Evolutionary conservation across 768 basidiomycete genomes (phyloP).

Genomic region (Termitomyces sp.): DNA sequence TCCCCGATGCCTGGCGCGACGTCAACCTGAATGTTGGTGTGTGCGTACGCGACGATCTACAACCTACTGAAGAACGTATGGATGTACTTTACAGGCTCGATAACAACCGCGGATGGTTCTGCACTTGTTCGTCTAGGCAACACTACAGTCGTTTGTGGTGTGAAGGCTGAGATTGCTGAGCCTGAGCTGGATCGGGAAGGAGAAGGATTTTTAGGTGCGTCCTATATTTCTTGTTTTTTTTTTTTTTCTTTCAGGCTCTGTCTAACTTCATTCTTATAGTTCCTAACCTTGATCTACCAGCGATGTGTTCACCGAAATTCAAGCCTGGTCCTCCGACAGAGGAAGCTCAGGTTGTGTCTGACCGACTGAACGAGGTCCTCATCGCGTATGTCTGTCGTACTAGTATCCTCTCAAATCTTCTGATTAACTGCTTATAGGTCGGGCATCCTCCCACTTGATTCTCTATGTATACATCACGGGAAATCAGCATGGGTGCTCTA

Average conservation of each 20-base stretch:
- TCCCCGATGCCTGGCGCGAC: conserved; percentile 64
- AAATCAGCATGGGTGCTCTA: conserved; percentile 93
- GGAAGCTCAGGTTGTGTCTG: conserved; percentile 89
- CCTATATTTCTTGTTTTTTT: not conserved
- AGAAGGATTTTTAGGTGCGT: conserved; percentile 79
- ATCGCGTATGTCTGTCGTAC: conserved; percentile 46
- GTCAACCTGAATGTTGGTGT: conserved; percentile 76
- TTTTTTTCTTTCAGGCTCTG: not conserved
- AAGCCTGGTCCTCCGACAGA: conserved; percentile 94
- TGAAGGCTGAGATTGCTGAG: conserved; percentile 93
- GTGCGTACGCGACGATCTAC: conserved; percentile 18
- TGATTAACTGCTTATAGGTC: conserved; percentile 42
- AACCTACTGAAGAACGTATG: conserved; percentile 8
- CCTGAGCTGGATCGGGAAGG: conserved; percentile 74
- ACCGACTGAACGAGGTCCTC: conserved; percentile 75
- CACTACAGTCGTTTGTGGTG: conserved; percentile 93
- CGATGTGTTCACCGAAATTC: conserved; percentile 89
- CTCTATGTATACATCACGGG: conserved; percentile 75
- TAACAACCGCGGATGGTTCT: conserved; percentile 92
- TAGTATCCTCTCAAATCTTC: not conserved
- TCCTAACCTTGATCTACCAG: conserved; percentile 91
- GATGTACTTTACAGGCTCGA: conserved; percentile 58
- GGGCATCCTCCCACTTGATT: conserved; percentile 53
- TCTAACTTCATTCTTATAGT: conserved; percentile 39
- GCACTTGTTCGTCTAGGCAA: conserved; percentile 87